Conservation (phyloP, 805 yeast species). For the Nakazawaea sp. region DNA sequence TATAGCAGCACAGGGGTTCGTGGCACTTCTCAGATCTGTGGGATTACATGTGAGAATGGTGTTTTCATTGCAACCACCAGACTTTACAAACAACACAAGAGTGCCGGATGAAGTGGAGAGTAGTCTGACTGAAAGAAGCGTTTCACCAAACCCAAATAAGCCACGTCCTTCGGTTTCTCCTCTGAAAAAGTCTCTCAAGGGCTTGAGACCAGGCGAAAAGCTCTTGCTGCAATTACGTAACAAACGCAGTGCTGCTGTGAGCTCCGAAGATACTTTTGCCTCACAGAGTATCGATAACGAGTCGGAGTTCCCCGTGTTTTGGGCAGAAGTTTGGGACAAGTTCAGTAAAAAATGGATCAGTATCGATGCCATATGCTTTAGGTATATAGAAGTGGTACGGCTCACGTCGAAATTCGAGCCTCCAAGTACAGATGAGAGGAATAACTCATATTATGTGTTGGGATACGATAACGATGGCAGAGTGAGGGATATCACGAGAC, state of each 20-base stretch:
- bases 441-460: slow-evolving; percentile 64
- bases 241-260: slow-evolving; percentile 14
- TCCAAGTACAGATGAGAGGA: slow-evolving; percentile 48
- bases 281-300: slow-evolving; percentile 11
- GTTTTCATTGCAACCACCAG: slow-evolving; percentile 87
- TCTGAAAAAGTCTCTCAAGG: slow-evolving; percentile 1
- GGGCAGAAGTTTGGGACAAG: slow-evolving; percentile 94
- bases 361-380: slow-evolving; percentile 69
- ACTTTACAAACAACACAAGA: slow-evolving; percentile 43
- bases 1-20: slow-evolving; percentile 82
- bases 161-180: slow-evolving; percentile 11
- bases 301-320: slow-evolving; percentile 60
- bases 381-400: slow-evolving; percentile 56
- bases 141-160: slow-evolving; percentile 3
- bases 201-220: slow-evolving; percentile 20
- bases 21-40: slow-evolving; percentile 62
- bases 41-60: slow-evolving; percentile 70
- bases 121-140: slow-evolving; percentile 1
- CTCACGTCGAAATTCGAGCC: slow-evolving; percentile 62
- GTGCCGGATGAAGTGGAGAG: slow-evolving; percentile 12
- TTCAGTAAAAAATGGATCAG: slow-evolving; percentile 72
- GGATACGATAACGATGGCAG: slow-evolving; percentile 65
- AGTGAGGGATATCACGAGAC: slow-evolving; percentile 75
- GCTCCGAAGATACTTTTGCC: slow-evolving; percentile 1
- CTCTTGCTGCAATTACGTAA: slow-evolving; percentile 20